A percentile compares a stretch with the other conserved stretches of the same genome.
These are phyloP conservation scores for Amylocystis lapponica DNA, from an alignment of 768 basidiomycete genomes.

Conservation along the genomic window DNA sequence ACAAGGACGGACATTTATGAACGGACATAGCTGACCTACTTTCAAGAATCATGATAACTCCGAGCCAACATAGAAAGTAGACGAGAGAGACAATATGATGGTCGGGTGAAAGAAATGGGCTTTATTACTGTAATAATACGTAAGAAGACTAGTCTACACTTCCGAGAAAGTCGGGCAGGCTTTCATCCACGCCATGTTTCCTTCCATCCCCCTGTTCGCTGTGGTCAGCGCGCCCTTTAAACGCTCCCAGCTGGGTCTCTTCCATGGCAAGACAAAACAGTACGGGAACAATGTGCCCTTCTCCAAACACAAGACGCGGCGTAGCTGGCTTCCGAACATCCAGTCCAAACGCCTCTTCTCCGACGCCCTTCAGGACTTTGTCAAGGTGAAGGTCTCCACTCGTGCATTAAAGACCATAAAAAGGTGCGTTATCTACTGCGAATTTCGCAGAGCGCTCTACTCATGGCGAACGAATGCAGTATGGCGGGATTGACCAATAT, in stretches of 20 bases:
- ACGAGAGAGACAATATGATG: too few relatives aligned
- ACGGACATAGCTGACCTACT: too few relatives aligned
- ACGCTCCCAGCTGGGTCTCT: constrained; percentile 73
- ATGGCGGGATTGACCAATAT: constrained; percentile 35
- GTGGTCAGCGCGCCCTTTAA: constrained; percentile 67
- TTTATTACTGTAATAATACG: too few relatives aligned
- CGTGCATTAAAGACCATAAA: constrained; percentile 77
- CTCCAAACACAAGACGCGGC: constrained; percentile 81
- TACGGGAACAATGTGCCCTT: constrained; percentile 88
- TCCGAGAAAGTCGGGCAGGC: too few relatives aligned
- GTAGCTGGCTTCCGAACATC: constrained; percentile 86
- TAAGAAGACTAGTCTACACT: too few relatives aligned
- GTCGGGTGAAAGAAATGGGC: too few relatives aligned
- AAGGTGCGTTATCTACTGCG: constrained; percentile 45
- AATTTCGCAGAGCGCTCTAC: neutral
- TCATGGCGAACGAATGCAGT: constrained; percentile 11
- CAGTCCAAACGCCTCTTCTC: constrained; percentile 72
- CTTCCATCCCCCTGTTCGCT: constrained; percentile 24
- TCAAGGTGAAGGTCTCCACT: constrained; percentile 70
- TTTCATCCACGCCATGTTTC: constrained; percentile 34
- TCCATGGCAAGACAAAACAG: constrained; percentile 74
- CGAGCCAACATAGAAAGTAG: too few relatives aligned
- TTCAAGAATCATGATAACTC: too few relatives aligned
- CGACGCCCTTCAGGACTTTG: constrained; percentile 48
- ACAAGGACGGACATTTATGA: too few relatives aligned